These are phyloP conservation scores for Trametes punicea DNA, from an alignment of 768 basidiomycete genomes.

Conservation along the genomic window DNA sequence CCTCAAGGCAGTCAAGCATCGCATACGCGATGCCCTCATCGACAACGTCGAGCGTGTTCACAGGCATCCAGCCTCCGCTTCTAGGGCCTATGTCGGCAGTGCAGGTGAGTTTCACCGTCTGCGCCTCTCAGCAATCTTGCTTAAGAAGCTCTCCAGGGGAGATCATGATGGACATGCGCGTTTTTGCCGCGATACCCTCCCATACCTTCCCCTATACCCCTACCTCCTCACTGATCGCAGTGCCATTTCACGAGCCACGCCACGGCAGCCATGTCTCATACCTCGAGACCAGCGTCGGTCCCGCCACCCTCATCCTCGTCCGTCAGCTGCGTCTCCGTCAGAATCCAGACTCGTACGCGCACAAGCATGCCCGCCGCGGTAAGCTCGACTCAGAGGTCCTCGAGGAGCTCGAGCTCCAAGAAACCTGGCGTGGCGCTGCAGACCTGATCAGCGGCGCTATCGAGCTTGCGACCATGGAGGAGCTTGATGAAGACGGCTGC, in stretches of 20 bases:
- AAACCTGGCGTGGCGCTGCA: slow-evolving; percentile 12
- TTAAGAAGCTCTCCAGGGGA: slow-evolving; percentile 10
- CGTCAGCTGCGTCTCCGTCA: slow-evolving; percentile 18
- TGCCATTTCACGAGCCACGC: slow-evolving; percentile 8
- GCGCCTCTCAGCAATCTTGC: not conserved
- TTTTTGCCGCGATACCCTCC: slow-evolving; percentile 5
- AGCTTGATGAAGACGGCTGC: slow-evolving; percentile 43
- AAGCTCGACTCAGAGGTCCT: slow-evolving; percentile 11
- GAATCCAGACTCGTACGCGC: slow-evolving; percentile 6
- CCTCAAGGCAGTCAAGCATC: slow-evolving; percentile 11
- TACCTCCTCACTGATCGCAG: slow-evolving; percentile 8
- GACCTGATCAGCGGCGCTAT: slow-evolving; percentile 17
- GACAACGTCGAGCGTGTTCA: slow-evolving; percentile 22
- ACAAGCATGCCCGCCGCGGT: slow-evolving; percentile 3
- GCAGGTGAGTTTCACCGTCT: slow-evolving; percentile 18
- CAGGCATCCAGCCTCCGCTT: slow-evolving; percentile 18
- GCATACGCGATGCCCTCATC: slow-evolving; percentile 20
- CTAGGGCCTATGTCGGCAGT: slow-evolving; percentile 22
- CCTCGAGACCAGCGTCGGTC: slow-evolving; percentile 31
- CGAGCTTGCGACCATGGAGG: slow-evolving; percentile 10
- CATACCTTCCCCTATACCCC: slow-evolving; percentile 11
- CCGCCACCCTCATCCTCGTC: slow-evolving; percentile 27
- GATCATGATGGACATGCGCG: slow-evolving; percentile 26
- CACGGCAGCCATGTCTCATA: slow-evolving; percentile 23
- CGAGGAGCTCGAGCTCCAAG: slow-evolving; percentile 15